These are phyloP conservation scores for Aspergillus pseudotamarii DNA, from an alignment of 2,329 filamentous ascomycete genomes.

Conservation along the genomic window DNA sequence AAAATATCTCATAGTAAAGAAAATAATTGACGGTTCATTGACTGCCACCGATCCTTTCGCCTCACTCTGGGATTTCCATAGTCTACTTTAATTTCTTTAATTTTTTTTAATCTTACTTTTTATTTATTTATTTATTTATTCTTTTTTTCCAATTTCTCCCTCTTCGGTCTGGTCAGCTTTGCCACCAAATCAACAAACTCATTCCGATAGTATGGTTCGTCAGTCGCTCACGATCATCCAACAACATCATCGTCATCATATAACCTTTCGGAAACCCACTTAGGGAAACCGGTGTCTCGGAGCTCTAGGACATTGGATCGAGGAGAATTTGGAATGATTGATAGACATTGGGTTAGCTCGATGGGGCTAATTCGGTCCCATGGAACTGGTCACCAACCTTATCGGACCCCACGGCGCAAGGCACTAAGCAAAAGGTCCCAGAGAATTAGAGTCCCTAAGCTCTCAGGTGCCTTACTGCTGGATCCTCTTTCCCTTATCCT, in stretches of 20 bases:
- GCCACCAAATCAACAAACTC: background rate
- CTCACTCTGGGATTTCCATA: background rate
- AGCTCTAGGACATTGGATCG: background rate
- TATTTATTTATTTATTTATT: too few species aligned
- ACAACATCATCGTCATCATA: background rate
- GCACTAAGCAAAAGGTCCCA: background rate
- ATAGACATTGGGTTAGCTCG: background rate
- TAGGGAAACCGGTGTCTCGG: slow-evolving; percentile 1
- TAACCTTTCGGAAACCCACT: slow-evolving; percentile 6
- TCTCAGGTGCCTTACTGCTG: background rate
- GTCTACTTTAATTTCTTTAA: background rate
- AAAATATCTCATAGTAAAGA: background rate
- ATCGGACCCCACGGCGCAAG: slow-evolving; percentile 1
- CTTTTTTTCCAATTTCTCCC: background rate
- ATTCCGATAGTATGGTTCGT: slow-evolving; percentile 7
- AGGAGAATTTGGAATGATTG: slow-evolving; percentile 1
- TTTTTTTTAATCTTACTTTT: too few species aligned
- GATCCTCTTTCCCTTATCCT: background rate
- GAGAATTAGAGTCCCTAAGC: background rate
- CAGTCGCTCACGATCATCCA: slow-evolving; percentile 4
- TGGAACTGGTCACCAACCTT: slow-evolving; percentile 10
- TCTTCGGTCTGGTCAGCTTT: background rate
- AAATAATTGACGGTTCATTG: background rate
- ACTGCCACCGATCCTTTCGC: slow-evolving; percentile 2
- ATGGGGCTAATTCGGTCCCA: slow-evolving; percentile 6